phyloP scores from a whole-genome alignment of 129 eudicot species.

The Artemisia tridentata region DNA sequence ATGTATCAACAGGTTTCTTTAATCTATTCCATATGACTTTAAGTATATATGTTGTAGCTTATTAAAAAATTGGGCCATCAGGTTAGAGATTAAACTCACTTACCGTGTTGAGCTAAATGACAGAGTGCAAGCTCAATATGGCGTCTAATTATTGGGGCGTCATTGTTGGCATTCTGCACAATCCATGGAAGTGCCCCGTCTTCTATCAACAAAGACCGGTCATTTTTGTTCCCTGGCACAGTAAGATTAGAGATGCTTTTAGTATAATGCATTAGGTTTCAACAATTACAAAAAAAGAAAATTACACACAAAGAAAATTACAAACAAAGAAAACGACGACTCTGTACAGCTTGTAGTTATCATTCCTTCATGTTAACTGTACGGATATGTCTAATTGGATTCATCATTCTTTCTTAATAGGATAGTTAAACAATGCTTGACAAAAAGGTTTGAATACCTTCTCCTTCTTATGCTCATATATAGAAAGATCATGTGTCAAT shows the following conservation, averaged over 20 bases:
- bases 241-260: background rate
- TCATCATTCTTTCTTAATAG: background rate
- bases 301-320: background rate
- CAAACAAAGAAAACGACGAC: background rate
- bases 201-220: slow-evolving; percentile 78
- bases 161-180: slow-evolving; percentile 94
- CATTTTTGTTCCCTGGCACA: slow-evolving; percentile 53
- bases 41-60: background rate
- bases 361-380: background rate
- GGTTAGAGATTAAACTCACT: slow-evolving; percentile 4
- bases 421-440: background rate
- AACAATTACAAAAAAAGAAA: background rate
- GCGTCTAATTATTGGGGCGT: slow-evolving; percentile 80
- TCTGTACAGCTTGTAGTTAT: background rate
- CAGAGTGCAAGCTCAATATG: slow-evolving; percentile 97
- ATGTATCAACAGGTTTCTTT: background rate
- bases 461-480: background rate
- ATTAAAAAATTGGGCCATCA: too few relatives aligned
- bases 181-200: slow-evolving; percentile 98
- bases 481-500: too few relatives aligned
- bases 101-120: slow-evolving; percentile 96
- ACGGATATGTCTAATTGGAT: background rate
- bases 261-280: slow-evolving; percentile 5
- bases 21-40: background rate
- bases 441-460: background rate